Evolutionary conservation across 495 filamentous ascomycete species (phyloP).

Genomic region (Bacidia rubella): DNA sequence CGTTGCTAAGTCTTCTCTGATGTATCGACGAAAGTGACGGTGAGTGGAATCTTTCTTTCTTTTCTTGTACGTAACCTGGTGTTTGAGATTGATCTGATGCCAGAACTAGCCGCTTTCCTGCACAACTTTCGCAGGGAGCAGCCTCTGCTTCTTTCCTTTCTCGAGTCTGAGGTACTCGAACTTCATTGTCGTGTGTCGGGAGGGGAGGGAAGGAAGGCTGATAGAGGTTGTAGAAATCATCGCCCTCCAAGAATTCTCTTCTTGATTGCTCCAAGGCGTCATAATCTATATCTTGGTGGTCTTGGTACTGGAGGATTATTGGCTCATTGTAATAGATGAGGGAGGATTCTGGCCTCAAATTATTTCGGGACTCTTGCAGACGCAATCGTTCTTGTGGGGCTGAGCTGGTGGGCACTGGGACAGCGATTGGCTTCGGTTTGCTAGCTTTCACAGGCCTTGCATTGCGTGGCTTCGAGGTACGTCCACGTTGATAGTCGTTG

Average conservation of each 20-base stretch:
- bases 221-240: neutral
- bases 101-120: neutral
- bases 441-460: neutral
- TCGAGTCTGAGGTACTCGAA: neutral
- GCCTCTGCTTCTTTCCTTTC: neutral
- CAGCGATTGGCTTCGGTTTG: neutral
- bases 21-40: too few relatives aligned
- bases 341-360: neutral
- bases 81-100: neutral
- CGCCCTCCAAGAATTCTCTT: neutral
- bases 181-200: neutral
- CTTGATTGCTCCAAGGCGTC: neutral
- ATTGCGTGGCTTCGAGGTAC: neutral
- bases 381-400: neutral
- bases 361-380: conserved; percentile 1
- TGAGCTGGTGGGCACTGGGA: neutral
- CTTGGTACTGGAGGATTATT: neutral
- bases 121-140: neutral
- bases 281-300: neutral
- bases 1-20: neutral
- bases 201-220: neutral
- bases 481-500: conserved; percentile 2
- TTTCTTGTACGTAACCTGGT: too few relatives aligned
- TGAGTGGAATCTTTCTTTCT: too few relatives aligned
- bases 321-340: neutral